These are phyloP conservation scores for Hypoxylon sp. DNA, from an alignment of 2,329 filamentous ascomycete genomes.

Conservation along the genomic window DNA sequence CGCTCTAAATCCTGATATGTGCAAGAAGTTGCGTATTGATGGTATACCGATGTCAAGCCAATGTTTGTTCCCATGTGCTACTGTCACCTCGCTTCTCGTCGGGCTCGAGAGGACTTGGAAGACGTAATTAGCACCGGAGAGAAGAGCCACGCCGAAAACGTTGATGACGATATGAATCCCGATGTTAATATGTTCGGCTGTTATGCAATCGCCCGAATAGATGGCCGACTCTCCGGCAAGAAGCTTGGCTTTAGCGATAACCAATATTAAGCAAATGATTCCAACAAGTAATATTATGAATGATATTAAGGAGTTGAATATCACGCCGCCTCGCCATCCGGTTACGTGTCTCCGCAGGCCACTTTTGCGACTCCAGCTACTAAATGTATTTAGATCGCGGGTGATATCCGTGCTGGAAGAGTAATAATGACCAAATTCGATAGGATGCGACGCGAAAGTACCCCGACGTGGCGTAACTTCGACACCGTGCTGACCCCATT, in stretches of 20 bases:
- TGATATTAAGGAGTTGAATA: conserved; percentile 61
- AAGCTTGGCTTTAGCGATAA: conserved; percentile 55
- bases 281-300: conserved; percentile 57
- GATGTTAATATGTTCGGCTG: conserved; percentile 57
- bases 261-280: conserved; percentile 59
- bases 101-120: conserved; percentile 70
- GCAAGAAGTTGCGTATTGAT: conserved; percentile 64
- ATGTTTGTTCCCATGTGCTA: conserved; percentile 61
- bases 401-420: conserved; percentile 45
- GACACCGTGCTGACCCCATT: conserved; percentile 55
- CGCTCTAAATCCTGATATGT: conserved; percentile 61
- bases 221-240: conserved; percentile 58
- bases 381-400: conserved; percentile 42
- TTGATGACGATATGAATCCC: conserved; percentile 64
- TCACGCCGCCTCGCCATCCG: conserved; percentile 66
- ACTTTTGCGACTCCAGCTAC: conserved; percentile 52
- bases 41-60: conserved; percentile 71
- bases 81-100: conserved; percentile 64
- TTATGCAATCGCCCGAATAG: conserved; percentile 58
- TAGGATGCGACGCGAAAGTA: conserved; percentile 55
- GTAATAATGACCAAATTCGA: conserved; percentile 57
- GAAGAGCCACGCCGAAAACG: conserved; percentile 59
- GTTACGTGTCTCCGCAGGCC: conserved; percentile 53
- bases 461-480: conserved; percentile 53
- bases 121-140: conserved; percentile 67